Base-by-base conservation (phyloP, 2,329 filamentous ascomycete genomes). In the Periglandula ipomoeae region DNA sequence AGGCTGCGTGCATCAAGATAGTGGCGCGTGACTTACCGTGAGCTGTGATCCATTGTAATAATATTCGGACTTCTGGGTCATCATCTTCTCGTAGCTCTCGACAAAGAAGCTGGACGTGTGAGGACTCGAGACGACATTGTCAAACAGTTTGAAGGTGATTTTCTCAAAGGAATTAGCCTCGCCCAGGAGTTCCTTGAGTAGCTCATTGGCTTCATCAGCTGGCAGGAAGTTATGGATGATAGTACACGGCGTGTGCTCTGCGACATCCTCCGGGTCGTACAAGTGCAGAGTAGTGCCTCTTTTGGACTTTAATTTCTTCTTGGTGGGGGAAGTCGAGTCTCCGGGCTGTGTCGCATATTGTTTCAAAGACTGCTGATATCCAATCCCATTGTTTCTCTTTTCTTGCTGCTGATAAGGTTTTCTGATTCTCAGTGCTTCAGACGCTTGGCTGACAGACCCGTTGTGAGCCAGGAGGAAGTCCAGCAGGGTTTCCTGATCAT, bases 191-290 rank as follows among this genome's bases (percentile, higher is more conserved):
- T 97, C 90, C 27, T 66, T 64, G 1, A 97, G 71, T 11, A 98
- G 72, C 1, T 75, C 73, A 54, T 89, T 84, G 35, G 93, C 91
- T 50, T 86, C 74, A 2, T 82, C 72, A 0, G 73, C 26, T 0
- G 88, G 82, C 0, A 98, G 72, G 57, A 97, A 96, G 59, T 95
- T 93, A 66, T 95, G 89, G 48, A 96, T 82, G 55, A 97, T 86
- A 10, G 87, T 90, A 67, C 90, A 96, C 1, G 93, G 89, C 0
- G 91, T 95, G 60, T 95, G 79, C 22, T 79, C 75, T 44, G 87
- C 85, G 41, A 97, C 80, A 57, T 95, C 89, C 35, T 81, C 73
- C 0, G 90, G 87, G 38, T 87, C 81, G 65, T 86, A 97, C 0
- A 97, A 72, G 61, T 91, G 86, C 2, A 97, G 67, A 0, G 91